Evolutionary conservation across 805 yeast species (phyloP), one percentile per base, ranked within the genome.

Genomic region (Metschnikowia lochheadii): DNA sequence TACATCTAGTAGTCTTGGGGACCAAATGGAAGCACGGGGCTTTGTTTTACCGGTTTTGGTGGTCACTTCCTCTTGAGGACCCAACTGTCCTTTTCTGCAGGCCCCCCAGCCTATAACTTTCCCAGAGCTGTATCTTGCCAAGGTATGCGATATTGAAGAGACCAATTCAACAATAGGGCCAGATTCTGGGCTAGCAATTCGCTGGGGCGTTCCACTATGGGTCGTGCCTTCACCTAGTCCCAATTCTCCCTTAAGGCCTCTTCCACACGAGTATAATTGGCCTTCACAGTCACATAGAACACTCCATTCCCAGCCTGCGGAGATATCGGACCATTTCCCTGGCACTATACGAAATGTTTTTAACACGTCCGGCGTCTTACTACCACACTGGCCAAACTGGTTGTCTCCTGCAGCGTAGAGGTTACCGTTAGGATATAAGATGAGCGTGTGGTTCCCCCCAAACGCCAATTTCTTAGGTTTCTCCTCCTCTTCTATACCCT

Each of bases 381-480:
- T 46, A 3, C 78, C 83, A 56, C 81, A 76, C 63, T 87, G 90
- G 1, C 86, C 83, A 39, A 54, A 48, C 0, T 66, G 47, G 57
- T 83, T 84, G 49, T 73, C 80, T 0, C 97, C 97, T 45, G 80
- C 57, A 0, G 78, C 79, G 54, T 66, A 83, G 1, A 84, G 63
- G 0, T 66, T 63, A 0, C 92, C 92, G 43, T 75, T 66, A 1
- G 66, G 70, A 11, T 79, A 63, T 6, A 89, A 63, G 2, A 89
- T 53, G 15, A 88, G 58, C 0, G 96, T 84, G 63, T 92, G 97
- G 58, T 91, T 91, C 0, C 98, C 97, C 3, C 97, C 97, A 58
- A 90, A 82, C 0, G 75, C 77, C 11, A 90, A 71, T 56, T 73
- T 70, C 44, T 61, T 48, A 0, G 83, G 77, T 26, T 2, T 23